A percentile compares a stretch with the other conserved stretches of the same genome.
Evolutionary conservation across 2,329 filamentous ascomycete genomes (phyloP).

Genomic region (Capronia coronata): DNA sequence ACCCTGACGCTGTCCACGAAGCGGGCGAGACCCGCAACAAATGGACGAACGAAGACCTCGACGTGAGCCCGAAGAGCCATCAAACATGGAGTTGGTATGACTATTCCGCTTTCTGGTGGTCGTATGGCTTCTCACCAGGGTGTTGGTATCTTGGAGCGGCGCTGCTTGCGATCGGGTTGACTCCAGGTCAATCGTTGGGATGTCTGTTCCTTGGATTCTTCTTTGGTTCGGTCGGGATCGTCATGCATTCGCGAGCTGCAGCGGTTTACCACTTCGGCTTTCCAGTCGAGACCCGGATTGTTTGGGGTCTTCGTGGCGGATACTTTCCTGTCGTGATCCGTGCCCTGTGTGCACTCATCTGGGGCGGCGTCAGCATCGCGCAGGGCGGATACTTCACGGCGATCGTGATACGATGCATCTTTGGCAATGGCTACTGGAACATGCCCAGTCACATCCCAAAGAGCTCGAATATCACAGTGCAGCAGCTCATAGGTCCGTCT

Average conservation of each 20-base stretch:
- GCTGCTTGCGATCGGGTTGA: conserved; percentile 13
- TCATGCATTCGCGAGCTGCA: conserved; percentile 25
- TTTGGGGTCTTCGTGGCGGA: conserved; percentile 40
- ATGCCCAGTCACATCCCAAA: conserved; percentile 33
- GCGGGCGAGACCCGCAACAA: conserved; percentile 2
- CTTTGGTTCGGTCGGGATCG: conserved; percentile 25
- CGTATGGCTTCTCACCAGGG: conserved; percentile 15
- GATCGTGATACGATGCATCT: conserved; percentile 32
- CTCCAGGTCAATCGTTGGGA: conserved; percentile 11
- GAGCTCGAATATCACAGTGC: conserved; percentile 34
- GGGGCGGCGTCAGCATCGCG: conserved; percentile 3
- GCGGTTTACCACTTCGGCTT: conserved; percentile 41
- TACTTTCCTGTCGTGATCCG: conserved; percentile 42
- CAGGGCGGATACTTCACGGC: conserved; percentile 25
- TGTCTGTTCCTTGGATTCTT: conserved; percentile 37
- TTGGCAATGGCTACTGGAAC: conserved; percentile 33
- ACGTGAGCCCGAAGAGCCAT: conserved; percentile 10
- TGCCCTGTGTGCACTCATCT: conserved; percentile 20
- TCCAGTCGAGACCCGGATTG: conserved; percentile 35
- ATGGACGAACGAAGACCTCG: conserved; percentile 22
- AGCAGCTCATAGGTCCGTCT: conserved; percentile 29
- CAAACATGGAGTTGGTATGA: conserved; percentile 18
- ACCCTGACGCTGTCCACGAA: neutral
- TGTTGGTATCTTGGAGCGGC: conserved; percentile 11
- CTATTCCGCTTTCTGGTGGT: conserved; percentile 18